Evolutionary conservation across 257 asterid species (phyloP).

Genomic region (Paulownia fortunei): DNA sequence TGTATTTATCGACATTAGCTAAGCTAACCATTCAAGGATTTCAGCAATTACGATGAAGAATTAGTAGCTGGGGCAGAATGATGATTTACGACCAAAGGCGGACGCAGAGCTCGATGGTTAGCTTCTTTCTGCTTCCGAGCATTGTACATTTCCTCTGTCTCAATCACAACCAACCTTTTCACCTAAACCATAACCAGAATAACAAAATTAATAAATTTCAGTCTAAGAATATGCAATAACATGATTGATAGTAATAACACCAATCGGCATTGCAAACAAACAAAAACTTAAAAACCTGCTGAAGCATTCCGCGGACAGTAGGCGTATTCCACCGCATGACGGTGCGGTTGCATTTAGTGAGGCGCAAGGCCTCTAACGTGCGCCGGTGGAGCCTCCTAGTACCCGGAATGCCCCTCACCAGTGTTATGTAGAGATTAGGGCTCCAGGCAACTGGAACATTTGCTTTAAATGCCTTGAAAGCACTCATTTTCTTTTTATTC

Average conservation of each 20-base stretch:
- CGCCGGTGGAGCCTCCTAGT: conserved; percentile 93
- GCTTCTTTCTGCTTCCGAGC: conserved; percentile 68
- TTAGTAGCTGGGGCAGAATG: conserved; percentile 37
- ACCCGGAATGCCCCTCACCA: conserved; percentile 97
- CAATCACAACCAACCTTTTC: conserved; percentile 70
- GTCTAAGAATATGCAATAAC: too few species aligned
- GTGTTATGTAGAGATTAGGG: conserved; percentile 79
- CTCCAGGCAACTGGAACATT: conserved; percentile 91
- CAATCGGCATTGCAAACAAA: too few species aligned
- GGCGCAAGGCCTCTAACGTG: conserved; percentile 91
- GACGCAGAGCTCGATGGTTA: conserved; percentile 60
- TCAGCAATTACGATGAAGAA: conserved; percentile 35
- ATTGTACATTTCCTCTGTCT: conserved; percentile 74
- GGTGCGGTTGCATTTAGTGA: conserved; percentile 87
- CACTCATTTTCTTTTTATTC: conserved; percentile 68
- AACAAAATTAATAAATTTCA: too few species aligned
- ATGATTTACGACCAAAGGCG: conserved; percentile 68
- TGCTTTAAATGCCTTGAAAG: conserved; percentile 82
- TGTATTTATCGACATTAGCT: not conserved
- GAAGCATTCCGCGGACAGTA: conserved; percentile 89
- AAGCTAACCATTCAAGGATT: conserved; percentile 30
- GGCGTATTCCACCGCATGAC: conserved; percentile 88
- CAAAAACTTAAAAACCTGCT: conserved; percentile 61
- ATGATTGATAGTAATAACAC: not conserved
- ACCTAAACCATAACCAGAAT: conserved; percentile 43